A percentile compares a stretch with the other conserved stretches of the same genome.
Evolutionary conservation across 2,329 filamentous ascomycete genomes (phyloP).

Genomic region (Ustulina deusta): DNA sequence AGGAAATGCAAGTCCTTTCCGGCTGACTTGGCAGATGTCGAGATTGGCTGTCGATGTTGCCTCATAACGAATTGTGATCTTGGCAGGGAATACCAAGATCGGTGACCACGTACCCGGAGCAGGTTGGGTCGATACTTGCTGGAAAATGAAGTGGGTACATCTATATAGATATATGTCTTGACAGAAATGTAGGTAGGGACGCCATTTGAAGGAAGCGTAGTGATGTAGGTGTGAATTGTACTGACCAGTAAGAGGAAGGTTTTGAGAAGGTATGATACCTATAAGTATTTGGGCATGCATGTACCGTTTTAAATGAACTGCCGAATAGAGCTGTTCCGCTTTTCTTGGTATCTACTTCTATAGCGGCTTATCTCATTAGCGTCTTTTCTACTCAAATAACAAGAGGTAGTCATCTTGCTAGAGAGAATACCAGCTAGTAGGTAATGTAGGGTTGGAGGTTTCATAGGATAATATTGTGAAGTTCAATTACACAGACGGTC

Average conservation of each 20-base stretch:
- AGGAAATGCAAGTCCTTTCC: constrained; percentile 29
- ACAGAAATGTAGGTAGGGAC: background rate
- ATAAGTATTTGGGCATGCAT: background rate
- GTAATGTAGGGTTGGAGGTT: no score
- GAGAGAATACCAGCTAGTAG: no score
- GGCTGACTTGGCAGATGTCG: constrained; percentile 36
- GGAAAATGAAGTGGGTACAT: background rate
- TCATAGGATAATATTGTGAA: no score
- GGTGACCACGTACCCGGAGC: constrained; percentile 9
- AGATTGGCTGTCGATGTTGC: constrained; percentile 29
- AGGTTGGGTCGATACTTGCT: background rate
- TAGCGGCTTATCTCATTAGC: constrained; percentile 1
- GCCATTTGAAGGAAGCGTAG: background rate
- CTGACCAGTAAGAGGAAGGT: background rate
- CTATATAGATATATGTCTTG: background rate
- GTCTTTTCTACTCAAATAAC: background rate
- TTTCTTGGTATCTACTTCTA: background rate
- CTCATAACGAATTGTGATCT: constrained; percentile 21
- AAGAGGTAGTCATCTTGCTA: no score
- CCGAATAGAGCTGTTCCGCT: background rate
- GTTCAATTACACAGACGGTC: no score
- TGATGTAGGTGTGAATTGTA: background rate
- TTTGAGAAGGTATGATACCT: background rate
- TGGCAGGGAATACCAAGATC: constrained; percentile 29
- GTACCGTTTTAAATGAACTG: constrained; percentile 1